Evolutionary conservation across 768 basidiomycete species (phyloP).

Genomic region (Hericium alpestre): DNA sequence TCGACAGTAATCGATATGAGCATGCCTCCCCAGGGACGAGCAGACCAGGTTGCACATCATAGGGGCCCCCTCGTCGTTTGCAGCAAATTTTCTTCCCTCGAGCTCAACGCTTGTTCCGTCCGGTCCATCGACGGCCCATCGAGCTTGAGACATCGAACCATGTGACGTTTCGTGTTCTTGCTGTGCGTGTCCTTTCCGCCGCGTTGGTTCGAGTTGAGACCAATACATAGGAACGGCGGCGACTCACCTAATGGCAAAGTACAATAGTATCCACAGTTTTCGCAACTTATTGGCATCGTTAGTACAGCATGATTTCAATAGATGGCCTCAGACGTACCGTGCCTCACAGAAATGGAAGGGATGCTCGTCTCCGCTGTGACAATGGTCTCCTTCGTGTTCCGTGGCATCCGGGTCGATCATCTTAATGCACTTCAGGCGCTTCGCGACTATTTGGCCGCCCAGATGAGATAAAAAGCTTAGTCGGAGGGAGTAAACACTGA

Average conservation of each 20-base stretch:
- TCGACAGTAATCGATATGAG: constrained; percentile 48
- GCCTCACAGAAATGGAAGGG: constrained; percentile 47
- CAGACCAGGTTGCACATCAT: constrained; percentile 55
- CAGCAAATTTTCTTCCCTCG: constrained; percentile 42
- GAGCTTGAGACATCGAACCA: constrained; percentile 50
- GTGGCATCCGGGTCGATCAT: constrained; percentile 31
- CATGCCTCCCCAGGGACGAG: constrained; percentile 43
- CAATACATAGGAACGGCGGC: not conserved
- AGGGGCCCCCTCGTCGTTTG: constrained; percentile 47
- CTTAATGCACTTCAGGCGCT: constrained; percentile 39
- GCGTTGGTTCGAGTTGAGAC: not conserved
- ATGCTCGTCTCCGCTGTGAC: constrained; percentile 32
- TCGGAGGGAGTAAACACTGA: constrained; percentile 12
- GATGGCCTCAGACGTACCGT: constrained; percentile 19
- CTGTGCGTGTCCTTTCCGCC: constrained; percentile 40
- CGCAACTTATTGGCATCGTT: constrained; percentile 27
- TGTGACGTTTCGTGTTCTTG: constrained; percentile 53
- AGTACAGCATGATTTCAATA: not conserved
- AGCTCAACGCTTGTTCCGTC: constrained; percentile 40
- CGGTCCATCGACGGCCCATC: constrained; percentile 46
- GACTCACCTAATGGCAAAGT: constrained; percentile 40
- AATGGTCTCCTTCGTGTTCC: constrained; percentile 37
- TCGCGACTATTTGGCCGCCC: constrained; percentile 27
- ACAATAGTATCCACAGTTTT: constrained; percentile 48
- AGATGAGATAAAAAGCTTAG: not conserved